Evolutionary conservation across 2,329 filamentous ascomycete genomes (phyloP).

Genomic region (Beauveria bassiana): DNA sequence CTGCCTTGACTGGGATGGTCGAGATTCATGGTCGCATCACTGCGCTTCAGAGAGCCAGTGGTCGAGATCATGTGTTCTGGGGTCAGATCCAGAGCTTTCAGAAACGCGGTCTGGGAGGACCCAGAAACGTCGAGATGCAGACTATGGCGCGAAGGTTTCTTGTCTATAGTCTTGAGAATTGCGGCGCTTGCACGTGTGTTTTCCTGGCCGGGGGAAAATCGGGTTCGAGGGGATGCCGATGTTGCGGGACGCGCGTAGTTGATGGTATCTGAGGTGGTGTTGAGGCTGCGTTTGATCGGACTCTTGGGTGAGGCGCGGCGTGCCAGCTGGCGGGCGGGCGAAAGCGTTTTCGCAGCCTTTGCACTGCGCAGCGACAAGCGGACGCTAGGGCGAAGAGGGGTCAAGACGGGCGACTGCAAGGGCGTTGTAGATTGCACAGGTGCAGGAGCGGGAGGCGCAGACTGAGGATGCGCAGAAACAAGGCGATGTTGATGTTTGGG

Average conservation of each 20-base stretch:
- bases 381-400: slow-evolving; percentile 58
- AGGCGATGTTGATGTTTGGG: slow-evolving; percentile 26
- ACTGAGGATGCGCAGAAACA: slow-evolving; percentile 24
- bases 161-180: slow-evolving; percentile 39
- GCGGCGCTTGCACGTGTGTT: slow-evolving; percentile 32
- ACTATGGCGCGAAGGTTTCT: slow-evolving; percentile 40
- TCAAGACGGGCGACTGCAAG: slow-evolving; percentile 45
- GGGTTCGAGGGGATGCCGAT: slow-evolving; percentile 22
- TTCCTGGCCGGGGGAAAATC: slow-evolving; percentile 29
- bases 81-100: slow-evolving; percentile 43
- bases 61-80: slow-evolving; percentile 25
- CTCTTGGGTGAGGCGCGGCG: slow-evolving; percentile 72
- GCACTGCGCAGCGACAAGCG: slow-evolving; percentile 59
- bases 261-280: slow-evolving; percentile 60
- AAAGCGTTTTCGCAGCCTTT: slow-evolving; percentile 48
- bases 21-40: slow-evolving; percentile 81
- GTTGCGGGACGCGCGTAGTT: slow-evolving; percentile 51
- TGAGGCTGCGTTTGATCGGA: slow-evolving; percentile 71
- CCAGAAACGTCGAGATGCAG: slow-evolving; percentile 50
- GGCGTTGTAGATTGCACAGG: slow-evolving; percentile 20
- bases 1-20: slow-evolving; percentile 73
- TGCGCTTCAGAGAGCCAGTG: slow-evolving; percentile 83
- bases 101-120: slow-evolving; percentile 41
- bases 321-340: slow-evolving; percentile 44
- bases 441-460: slow-evolving; percentile 25